Percentiles rank a stretch among this genome's conserved stretches.
Conservation (phyloP, 495 filamentous ascomycete species). For the Lasiosphaeria ovina region DNA sequence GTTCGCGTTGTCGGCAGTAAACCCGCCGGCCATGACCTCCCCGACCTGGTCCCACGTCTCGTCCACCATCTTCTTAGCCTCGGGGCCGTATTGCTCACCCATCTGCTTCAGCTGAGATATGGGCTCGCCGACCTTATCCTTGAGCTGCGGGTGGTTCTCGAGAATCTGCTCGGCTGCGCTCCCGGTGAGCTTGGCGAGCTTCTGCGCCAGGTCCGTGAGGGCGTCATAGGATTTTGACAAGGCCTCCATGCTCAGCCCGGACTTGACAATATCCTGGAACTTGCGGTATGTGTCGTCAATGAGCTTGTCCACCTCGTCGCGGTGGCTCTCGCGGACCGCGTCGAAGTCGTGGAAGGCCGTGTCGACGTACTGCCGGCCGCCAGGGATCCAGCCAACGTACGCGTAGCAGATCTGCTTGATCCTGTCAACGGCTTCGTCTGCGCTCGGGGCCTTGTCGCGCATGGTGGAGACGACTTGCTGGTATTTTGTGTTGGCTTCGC, state of each 20-base stretch:
- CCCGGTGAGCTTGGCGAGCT: slow-evolving; percentile 53
- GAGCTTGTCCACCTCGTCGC: slow-evolving; percentile 61
- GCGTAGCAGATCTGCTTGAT: slow-evolving; percentile 56
- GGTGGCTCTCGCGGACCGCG: slow-evolving; percentile 54
- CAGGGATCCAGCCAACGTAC: slow-evolving; percentile 66
- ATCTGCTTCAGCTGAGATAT: slow-evolving; percentile 61
- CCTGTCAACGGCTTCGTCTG: slow-evolving; percentile 57
- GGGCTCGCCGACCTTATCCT: slow-evolving; percentile 64
- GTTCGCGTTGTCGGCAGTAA: slow-evolving; percentile 45
- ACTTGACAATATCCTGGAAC: slow-evolving; percentile 49
- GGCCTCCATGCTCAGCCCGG: slow-evolving; percentile 51
- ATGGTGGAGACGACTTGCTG: slow-evolving; percentile 50
- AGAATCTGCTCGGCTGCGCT: slow-evolving; percentile 57
- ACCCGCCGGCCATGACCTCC: slow-evolving; percentile 53
- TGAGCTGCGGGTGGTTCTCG: slow-evolving; percentile 63
- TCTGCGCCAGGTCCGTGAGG: slow-evolving; percentile 50
- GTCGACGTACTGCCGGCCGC: slow-evolving; percentile 60
- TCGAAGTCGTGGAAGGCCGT: slow-evolving; percentile 62
- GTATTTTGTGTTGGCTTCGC: slow-evolving; percentile 52
- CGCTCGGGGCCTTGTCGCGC: slow-evolving; percentile 53
- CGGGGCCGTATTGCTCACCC: slow-evolving; percentile 62
- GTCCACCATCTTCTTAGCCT: slow-evolving; percentile 67
- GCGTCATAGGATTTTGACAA: slow-evolving; percentile 52
- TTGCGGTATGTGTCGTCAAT: slow-evolving; percentile 59
- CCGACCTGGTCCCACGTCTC: slow-evolving; percentile 61